Percentiles rank a stretch among this genome's conserved stretches.
Conservation (phyloP, 805 yeast genomes). For the Ogataea paraovalis region DNA sequence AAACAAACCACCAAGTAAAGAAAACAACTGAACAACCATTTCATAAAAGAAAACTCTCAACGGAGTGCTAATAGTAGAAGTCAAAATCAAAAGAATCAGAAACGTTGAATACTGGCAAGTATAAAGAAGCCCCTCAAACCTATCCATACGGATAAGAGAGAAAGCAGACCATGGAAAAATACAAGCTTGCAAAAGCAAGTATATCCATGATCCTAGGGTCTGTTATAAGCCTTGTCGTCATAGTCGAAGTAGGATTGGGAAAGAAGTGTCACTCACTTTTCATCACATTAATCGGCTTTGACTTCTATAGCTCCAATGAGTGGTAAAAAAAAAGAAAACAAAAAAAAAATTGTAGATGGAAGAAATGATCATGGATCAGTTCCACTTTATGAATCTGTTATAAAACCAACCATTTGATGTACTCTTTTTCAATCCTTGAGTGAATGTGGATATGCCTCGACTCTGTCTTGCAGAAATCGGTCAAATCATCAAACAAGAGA, state of each 20-base stretch:
- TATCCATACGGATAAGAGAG: conserved; percentile 32
- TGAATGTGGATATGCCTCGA: too few species aligned
- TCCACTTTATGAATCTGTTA: background rate
- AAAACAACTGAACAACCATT: background rate
- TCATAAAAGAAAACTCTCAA: background rate
- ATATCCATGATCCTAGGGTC: conserved; percentile 32
- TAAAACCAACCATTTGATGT: conserved; percentile 3
- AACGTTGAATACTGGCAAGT: conserved; percentile 80
- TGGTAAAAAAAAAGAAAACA: background rate
- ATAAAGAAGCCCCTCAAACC: conserved; percentile 51
- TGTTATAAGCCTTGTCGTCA: conserved; percentile 79
- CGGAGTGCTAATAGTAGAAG: background rate
- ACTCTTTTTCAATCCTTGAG: background rate
- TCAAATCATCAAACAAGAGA: too few species aligned
- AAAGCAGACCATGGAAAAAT: conserved; percentile 30
- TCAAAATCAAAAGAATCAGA: conserved; percentile 43
- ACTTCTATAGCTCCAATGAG: background rate
- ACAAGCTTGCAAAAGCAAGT: conserved; percentile 26
- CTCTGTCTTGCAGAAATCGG: too few species aligned
- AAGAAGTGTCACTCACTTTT: conserved; percentile 62
- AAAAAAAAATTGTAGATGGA: background rate
- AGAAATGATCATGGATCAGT: background rate
- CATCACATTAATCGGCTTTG: conserved; percentile 23
- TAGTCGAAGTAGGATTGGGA: conserved; percentile 91
- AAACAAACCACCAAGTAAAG: background rate